Evolutionary conservation across 2,329 filamentous ascomycete genomes (phyloP).

Genomic region (Ceratocystis papillata): DNA sequence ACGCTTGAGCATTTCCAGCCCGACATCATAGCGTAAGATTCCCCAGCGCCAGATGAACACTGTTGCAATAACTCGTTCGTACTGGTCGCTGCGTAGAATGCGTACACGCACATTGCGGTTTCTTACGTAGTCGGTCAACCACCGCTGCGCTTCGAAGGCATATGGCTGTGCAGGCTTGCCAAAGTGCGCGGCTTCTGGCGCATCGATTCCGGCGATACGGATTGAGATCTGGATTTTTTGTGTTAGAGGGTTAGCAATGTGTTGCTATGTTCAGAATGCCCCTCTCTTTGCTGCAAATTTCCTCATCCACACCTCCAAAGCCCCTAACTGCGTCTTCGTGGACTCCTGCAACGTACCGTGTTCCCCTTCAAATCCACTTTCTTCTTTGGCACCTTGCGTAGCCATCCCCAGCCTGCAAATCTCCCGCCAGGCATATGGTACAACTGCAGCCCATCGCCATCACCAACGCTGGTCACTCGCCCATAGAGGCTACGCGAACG

Average conservation of each 20-base stretch:
- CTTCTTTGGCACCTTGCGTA: conserved; percentile 60
- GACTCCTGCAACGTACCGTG: conserved; percentile 48
- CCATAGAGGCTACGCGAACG: conserved; percentile 69
- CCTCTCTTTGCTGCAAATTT: not conserved
- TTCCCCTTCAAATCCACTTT: conserved; percentile 60
- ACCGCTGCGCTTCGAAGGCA: conserved; percentile 66
- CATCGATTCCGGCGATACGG: conserved; percentile 83
- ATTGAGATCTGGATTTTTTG: conserved; percentile 58
- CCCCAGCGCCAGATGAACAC: conserved; percentile 62
- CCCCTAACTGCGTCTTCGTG: not conserved
- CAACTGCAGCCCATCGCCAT: conserved; percentile 90
- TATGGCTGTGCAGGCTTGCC: conserved; percentile 78
- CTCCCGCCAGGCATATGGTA: conserved; percentile 92
- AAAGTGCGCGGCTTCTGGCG: conserved; percentile 87
- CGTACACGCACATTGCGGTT: conserved; percentile 68
- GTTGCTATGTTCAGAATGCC: not conserved
- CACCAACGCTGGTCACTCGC: conserved; percentile 82
- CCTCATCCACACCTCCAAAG: not conserved
- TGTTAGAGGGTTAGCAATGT: not conserved
- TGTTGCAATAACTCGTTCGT: conserved; percentile 78
- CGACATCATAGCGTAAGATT: conserved; percentile 66
- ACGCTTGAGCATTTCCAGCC: conserved; percentile 73
- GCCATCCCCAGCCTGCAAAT: conserved; percentile 83
- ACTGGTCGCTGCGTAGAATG: conserved; percentile 79
- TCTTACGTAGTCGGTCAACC: conserved; percentile 63